phyloP scores from a whole-genome alignment of 768 basidiomycete species.

The Holtermannia corniformis region DNA sequence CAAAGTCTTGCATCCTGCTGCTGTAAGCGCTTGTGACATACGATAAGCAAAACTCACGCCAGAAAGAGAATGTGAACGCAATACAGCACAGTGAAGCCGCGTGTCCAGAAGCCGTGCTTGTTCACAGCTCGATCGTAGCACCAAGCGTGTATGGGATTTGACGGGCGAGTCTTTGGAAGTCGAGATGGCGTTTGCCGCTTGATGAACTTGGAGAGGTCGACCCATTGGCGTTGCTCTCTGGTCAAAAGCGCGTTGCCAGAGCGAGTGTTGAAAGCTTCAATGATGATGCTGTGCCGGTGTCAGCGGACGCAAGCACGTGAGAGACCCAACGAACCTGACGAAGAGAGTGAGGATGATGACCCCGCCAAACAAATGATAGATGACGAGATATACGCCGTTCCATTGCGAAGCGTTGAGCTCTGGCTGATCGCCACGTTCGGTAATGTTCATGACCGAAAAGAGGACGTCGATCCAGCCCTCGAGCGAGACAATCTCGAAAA shows the following conservation, averaged over 20 bases:
- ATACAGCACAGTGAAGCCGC: conserved; percentile 67
- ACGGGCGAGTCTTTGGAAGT: conserved; percentile 58
- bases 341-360: conserved; percentile 84
- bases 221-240: conserved; percentile 82
- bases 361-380: conserved; percentile 83
- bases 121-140: conserved; percentile 82
- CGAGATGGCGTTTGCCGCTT: conserved; percentile 77
- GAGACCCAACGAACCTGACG: conserved; percentile 64
- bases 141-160: conserved; percentile 57
- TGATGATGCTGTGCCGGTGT: conserved; percentile 64
- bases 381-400: conserved; percentile 83
- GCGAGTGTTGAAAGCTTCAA: conserved; percentile 77
- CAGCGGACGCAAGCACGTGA: neutral
- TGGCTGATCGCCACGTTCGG: conserved; percentile 60
- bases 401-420: conserved; percentile 60
- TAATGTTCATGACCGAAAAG: conserved; percentile 66
- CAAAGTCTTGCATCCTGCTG: conserved; percentile 71
- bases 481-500: conserved; percentile 91
- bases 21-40: conserved; percentile 7
- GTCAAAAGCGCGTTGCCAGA: conserved; percentile 82
- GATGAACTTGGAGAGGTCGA: conserved; percentile 81
- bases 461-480: conserved; percentile 98
- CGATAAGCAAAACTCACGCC: conserved; percentile 47
- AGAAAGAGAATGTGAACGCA: conserved; percentile 69
- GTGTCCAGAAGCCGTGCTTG: conserved; percentile 90